Conservation (phyloP, 2,329 filamentous ascomycete species). For the Sporothrix brasiliensis region DNA sequence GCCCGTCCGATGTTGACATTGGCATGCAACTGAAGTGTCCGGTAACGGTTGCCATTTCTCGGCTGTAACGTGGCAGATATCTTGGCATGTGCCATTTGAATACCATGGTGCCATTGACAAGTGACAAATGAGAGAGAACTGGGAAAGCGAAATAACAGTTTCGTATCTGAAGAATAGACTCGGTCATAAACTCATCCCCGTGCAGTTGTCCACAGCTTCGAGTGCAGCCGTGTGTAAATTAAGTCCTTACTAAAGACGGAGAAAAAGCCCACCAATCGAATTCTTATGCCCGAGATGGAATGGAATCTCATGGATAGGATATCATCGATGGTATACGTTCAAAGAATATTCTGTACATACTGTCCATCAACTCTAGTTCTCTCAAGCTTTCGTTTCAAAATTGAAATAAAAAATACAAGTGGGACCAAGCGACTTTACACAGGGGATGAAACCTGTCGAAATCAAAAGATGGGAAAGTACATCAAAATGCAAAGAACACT, state of each 20-base stretch:
- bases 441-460: no score
- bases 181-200: conserved; percentile 21
- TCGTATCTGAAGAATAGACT: neutral
- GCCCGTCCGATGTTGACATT: neutral
- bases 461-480: no score
- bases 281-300: neutral
- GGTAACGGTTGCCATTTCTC: neutral
- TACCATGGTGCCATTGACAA: neutral
- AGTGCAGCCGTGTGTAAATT: neutral
- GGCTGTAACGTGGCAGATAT: conserved; percentile 24
- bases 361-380: no score
- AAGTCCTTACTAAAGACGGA: neutral
- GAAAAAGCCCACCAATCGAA: neutral
- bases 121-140: neutral
- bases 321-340: no score
- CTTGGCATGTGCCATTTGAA: conserved; percentile 22
- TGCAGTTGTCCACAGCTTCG: neutral
- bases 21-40: neutral
- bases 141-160: neutral
- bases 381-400: no score
- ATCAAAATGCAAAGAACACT: no score
- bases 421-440: no score
- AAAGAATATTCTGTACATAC: no score
- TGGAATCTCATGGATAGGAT: neutral
- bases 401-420: no score